Evolutionary conservation across 495 filamentous ascomycete species (phyloP), one percentile per base, ranked within the genome.

Genomic region (Neurospora sublineolata): DNA sequence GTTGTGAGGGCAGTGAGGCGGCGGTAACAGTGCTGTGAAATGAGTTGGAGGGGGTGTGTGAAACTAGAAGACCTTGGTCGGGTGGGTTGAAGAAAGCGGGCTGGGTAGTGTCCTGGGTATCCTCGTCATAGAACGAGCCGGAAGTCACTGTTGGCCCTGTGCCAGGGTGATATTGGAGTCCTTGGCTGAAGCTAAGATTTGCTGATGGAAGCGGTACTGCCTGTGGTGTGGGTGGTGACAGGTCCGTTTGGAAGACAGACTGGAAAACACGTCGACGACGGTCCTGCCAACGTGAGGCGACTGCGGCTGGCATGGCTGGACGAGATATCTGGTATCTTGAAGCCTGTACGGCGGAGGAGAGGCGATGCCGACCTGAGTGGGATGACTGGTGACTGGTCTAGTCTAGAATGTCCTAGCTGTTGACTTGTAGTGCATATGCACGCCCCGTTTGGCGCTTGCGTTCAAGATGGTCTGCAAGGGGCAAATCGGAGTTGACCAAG

Each of bases 201-300:
- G 52, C 52, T 64, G 64, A 75, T 71, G 33, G 75, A 77, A 44
- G 52, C 27, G 83, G 81, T 8, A 81, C 83, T 8, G 80, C 79
- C 69, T 76, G 74, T 12, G 84, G 83, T 64, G 84, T 83, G 41
- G 84, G 80, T 72, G 83, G 81, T 10, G 83, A 81, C 72, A 81
- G 72, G 46, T 83, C 79, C 16, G 76, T 78, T 67, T 81, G 80
- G 75, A 87, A 88, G 75, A 87, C 86, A 1, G 85, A 87, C 73
- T 85, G 81, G 73, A 87, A 83, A 37, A 84, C 78, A 70, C 80
- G 80, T 70, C 80, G 80, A 36, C 77, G 81, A 11, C 80, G 81
- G 70, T 81, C 77, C 72, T 77, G 76, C 81, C 82, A 82, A 70
- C 74, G 79, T 16, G 83, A 78, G 37, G 75, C 76, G 16, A 76